phyloP scores from a whole-genome alignment of 108 stramenopile species.

The Conticribra guillardii region DNA sequence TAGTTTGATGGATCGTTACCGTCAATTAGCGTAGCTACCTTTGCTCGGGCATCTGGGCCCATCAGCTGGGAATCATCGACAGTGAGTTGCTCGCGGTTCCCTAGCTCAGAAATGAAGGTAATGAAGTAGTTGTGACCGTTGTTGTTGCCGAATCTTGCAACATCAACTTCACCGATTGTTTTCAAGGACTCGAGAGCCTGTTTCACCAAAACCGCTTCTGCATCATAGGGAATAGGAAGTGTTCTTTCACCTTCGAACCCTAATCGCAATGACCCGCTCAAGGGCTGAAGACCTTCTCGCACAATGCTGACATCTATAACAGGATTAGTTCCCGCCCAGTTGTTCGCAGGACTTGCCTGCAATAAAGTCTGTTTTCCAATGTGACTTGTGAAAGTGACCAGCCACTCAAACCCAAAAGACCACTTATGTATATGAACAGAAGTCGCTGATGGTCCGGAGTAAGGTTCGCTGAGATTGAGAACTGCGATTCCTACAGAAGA shows the following conservation, averaged over 20 bases:
- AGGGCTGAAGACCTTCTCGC: slow-evolving; percentile 66
- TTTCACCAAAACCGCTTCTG: slow-evolving; percentile 63
- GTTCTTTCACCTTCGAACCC: slow-evolving; percentile 67
- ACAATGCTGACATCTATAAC: slow-evolving; percentile 51
- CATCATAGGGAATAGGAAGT: slow-evolving; percentile 62
- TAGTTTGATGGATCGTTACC: slow-evolving; percentile 62
- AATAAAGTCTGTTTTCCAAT: slow-evolving; percentile 74
- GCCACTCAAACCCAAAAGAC: slow-evolving; percentile 85
- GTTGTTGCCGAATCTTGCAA: slow-evolving; percentile 69
- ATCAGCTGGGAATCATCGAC: slow-evolving; percentile 70
- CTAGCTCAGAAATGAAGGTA: slow-evolving; percentile 66
- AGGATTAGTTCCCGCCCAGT: slow-evolving; percentile 83
- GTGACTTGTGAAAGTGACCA: slow-evolving; percentile 69
- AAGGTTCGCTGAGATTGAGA: slow-evolving; percentile 26
- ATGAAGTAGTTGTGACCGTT: slow-evolving; percentile 87
- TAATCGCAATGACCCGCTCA: slow-evolving; percentile 75
- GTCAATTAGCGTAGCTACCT: slow-evolving; percentile 56
- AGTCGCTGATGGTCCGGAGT: slow-evolving; percentile 37
- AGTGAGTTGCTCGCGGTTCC: slow-evolving; percentile 49
- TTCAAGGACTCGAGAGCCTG: slow-evolving; percentile 65
- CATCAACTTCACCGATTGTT: slow-evolving; percentile 69
- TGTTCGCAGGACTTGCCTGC: slow-evolving; percentile 60
- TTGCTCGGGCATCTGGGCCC: slow-evolving; percentile 71
- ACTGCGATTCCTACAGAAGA: slow-evolving; percentile 28
- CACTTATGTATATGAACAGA: slow-evolving; percentile 65